phyloP scores from a whole-genome alignment of 768 basidiomycete species.

The Cubamyces lactineus region DNA sequence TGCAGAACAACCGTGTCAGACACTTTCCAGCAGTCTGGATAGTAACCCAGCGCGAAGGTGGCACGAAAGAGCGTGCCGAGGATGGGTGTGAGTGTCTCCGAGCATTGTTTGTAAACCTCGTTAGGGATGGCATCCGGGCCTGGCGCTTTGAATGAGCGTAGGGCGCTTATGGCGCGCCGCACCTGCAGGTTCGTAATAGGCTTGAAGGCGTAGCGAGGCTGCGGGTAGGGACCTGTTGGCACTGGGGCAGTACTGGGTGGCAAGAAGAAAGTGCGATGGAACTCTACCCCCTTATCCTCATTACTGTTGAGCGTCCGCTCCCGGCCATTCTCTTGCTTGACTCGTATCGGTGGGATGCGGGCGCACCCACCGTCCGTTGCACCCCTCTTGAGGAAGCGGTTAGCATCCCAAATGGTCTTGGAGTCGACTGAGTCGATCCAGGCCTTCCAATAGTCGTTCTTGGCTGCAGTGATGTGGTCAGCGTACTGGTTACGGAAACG shows the following conservation, averaged over 20 bases:
- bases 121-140: constrained; percentile 39
- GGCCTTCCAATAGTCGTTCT: constrained; percentile 31
- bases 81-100: constrained; percentile 30
- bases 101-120: constrained; percentile 34
- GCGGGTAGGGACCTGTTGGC: constrained; percentile 30
- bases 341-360: constrained; percentile 26
- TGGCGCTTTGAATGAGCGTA: constrained; percentile 41
- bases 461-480: constrained; percentile 22
- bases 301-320: constrained; percentile 6
- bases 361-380: constrained; percentile 22
- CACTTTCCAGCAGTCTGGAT: constrained; percentile 26
- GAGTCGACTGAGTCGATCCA: constrained; percentile 27
- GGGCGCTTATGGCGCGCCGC: constrained; percentile 24
- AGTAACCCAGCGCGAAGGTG: constrained; percentile 30
- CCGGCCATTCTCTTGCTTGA: not conserved
- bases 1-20: constrained; percentile 37
- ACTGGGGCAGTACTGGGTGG: constrained; percentile 1
- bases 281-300: constrained; percentile 22
- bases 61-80: constrained; percentile 37
- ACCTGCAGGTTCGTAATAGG: constrained; percentile 36
- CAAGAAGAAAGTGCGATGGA: constrained; percentile 37
- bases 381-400: constrained; percentile 11
- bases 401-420: constrained; percentile 29
- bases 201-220: constrained; percentile 24
- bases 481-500: constrained; percentile 21